A percentile compares a stretch with the other conserved stretches of the same genome.
These are phyloP conservation scores for Cadophora sp. DNA, from an alignment of 2,329 filamentous ascomycete genomes.

Conservation along the genomic window DNA sequence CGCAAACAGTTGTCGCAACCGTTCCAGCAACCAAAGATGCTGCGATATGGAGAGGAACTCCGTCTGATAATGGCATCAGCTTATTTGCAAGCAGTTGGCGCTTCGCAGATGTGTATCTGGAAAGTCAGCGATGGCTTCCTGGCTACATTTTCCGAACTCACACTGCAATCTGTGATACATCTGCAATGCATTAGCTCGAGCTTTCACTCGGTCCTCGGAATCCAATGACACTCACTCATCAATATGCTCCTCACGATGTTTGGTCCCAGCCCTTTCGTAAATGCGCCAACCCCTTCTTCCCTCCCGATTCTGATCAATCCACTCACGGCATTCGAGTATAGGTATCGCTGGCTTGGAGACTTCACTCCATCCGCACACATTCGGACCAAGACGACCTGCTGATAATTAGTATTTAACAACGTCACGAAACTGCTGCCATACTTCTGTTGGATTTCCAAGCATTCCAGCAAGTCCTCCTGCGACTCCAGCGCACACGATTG, in stretches of 20 bases:
- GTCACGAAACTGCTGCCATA: slow-evolving; percentile 16
- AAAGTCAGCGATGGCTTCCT: background rate
- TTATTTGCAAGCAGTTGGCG: slow-evolving; percentile 30
- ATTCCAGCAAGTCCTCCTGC: slow-evolving; percentile 52
- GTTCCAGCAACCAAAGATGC: slow-evolving; percentile 53
- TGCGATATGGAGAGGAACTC: slow-evolving; percentile 50
- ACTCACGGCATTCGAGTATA: slow-evolving; percentile 49
- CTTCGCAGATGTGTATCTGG: slow-evolving; percentile 21
- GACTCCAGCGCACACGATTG: slow-evolving; percentile 50
- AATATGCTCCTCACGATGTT: slow-evolving; percentile 53
- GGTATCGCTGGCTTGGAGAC: slow-evolving; percentile 46
- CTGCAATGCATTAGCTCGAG: slow-evolving; percentile 37
- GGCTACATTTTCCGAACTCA: slow-evolving; percentile 33
- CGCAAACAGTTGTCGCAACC: slow-evolving; percentile 54
- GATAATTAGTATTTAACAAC: background rate
- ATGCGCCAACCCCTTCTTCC: slow-evolving; percentile 51
- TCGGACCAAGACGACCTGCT: slow-evolving; percentile 50
- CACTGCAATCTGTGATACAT: slow-evolving; percentile 54
- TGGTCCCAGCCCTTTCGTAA: slow-evolving; percentile 49
- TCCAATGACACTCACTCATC: slow-evolving; percentile 49
- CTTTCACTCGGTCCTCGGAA: no score
- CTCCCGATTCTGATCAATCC: slow-evolving; percentile 46
- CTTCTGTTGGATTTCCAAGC: slow-evolving; percentile 55
- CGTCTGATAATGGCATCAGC: slow-evolving; percentile 44
- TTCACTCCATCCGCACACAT: slow-evolving; percentile 56